Evolutionary conservation across 306 rosid genomes (phyloP), one percentile per base, ranked within the genome.

Genomic region (Cicer chorassanicum): DNA sequence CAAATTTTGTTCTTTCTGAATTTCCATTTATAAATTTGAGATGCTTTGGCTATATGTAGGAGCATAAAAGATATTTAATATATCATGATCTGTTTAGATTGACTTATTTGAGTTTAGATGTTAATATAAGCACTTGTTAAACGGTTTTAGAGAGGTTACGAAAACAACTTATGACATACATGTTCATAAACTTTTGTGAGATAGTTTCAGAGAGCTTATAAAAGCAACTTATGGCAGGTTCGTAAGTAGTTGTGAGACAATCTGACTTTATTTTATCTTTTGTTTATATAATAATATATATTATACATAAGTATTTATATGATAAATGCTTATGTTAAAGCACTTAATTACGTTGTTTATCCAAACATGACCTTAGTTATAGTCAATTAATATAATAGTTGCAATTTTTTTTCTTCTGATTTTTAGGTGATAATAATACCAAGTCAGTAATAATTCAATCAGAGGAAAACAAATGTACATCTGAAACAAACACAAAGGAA

Each of bases 401-500:
- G 66, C 68, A 2, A 2, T 34, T 62, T 54, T 63, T 45, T 36
- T 49, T 61, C 48, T 55, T 68, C 46, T 51, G 11, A 8, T n/a
- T 64, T 24, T 63, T 63, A 75, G 78, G 70, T 50, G 63, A 55
- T 48, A 68, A 60, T 74, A 71, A 61, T 77, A 65, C 21, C 70
- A 70, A 76, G 6, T 40, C 59, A 4, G 12, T 59, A 70, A 72
- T 70, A 53, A 21, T 72, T 67, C 60, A 66, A 81, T 62, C 88
- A 78, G 87, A 77, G 68, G 93, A 78, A 82, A 84, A 61, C 82
- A 94, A 88, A 81, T 68, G 85, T 74, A 43, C 69, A 29, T 67
- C 73, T 57, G 97, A 86, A 82, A 87, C 61, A 72, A 86, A 78
- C 72, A 80, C 82, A 81, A 93, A 88, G 54, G 86, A 51, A 50